Conservation (phyloP, 352 stramenopile genomes). For the Phytophthora idaei region DNA sequence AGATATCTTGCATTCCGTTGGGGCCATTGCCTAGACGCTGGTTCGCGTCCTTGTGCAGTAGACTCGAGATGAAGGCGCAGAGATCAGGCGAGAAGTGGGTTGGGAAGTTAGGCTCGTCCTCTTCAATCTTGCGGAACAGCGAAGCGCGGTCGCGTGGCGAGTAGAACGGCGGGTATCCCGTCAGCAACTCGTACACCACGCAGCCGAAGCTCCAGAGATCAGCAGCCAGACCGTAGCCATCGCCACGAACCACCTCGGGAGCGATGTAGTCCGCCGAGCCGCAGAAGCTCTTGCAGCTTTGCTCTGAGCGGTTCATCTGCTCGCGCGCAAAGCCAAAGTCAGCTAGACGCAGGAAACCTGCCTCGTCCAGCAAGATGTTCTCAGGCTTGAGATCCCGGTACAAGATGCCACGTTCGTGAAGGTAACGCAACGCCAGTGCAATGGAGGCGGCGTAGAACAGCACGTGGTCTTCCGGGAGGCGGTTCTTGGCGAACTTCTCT, state of each 20-base stretch:
- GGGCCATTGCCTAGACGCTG: slow-evolving; percentile 62
- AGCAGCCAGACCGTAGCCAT: slow-evolving; percentile 74
- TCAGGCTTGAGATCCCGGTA: slow-evolving; percentile 93
- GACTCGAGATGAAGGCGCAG: slow-evolving; percentile 56
- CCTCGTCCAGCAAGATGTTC: slow-evolving; percentile 89
- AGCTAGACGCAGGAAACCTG: slow-evolving; percentile 89
- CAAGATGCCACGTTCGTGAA: slow-evolving; percentile 79
- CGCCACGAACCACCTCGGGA: slow-evolving; percentile 76
- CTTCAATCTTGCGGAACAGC: slow-evolving; percentile 98
- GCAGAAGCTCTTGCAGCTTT: slow-evolving; percentile 81
- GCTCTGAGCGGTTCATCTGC: slow-evolving; percentile 56
- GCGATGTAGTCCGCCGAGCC: slow-evolving; percentile 87
- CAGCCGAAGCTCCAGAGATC: slow-evolving; percentile 92
- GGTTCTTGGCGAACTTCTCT: slow-evolving; percentile 89
- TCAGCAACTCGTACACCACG: slow-evolving; percentile 86
- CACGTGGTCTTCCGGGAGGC: slow-evolving; percentile 92
- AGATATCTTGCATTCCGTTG: slow-evolving; percentile 73
- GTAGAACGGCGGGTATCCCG: slow-evolving; percentile 94
- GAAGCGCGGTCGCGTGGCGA: slow-evolving; percentile 81
- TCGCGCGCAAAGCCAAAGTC: slow-evolving; percentile 85
- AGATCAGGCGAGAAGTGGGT: slow-evolving; percentile 80
- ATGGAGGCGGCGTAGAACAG: slow-evolving; percentile 98
- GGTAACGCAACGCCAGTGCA: slow-evolving; percentile 92
- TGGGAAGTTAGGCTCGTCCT: slow-evolving; percentile 92
- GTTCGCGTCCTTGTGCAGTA: slow-evolving; percentile 66